Evolutionary conservation across 2,329 filamentous ascomycete genomes (phyloP).

Genomic region (Cercospora janseana): DNA sequence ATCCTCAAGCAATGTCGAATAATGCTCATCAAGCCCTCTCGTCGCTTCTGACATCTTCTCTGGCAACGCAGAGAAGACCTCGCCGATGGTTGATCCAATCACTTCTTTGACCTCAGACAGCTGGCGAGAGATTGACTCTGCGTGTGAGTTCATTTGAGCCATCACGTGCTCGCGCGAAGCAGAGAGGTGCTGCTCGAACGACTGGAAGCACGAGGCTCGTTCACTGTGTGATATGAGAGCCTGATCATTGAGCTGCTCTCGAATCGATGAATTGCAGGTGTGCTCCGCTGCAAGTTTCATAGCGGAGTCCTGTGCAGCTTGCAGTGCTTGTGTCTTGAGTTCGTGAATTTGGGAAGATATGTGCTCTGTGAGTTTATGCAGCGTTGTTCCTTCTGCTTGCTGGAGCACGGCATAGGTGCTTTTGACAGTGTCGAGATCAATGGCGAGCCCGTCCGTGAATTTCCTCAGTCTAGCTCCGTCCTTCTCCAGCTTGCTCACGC

Average conservation of each 20-base stretch:
- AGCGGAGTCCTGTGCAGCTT: slow-evolving; percentile 20
- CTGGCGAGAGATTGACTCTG: slow-evolving; percentile 27
- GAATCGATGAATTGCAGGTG: slow-evolving; percentile 21
- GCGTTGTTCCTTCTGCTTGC: neutral
- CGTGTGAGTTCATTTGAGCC: slow-evolving; percentile 18
- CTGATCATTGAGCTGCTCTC: slow-evolving; percentile 27
- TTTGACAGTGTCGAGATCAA: too few relatives aligned
- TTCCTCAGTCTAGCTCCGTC: too few relatives aligned
- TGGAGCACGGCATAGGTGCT: too few relatives aligned
- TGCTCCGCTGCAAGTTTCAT: slow-evolving; percentile 19
- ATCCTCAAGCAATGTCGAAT: slow-evolving; percentile 21
- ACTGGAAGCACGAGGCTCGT: slow-evolving; percentile 23
- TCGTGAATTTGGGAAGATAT: slow-evolving; percentile 16
- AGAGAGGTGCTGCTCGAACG: slow-evolving; percentile 26
- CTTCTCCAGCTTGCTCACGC: too few relatives aligned
- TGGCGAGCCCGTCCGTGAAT: too few relatives aligned
- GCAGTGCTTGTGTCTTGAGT: slow-evolving; percentile 23
- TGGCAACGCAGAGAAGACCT: slow-evolving; percentile 18
- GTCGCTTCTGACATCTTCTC: slow-evolving; percentile 23
- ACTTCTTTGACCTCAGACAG: slow-evolving; percentile 26
- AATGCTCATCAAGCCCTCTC: slow-evolving; percentile 23
- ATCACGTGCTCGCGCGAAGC: slow-evolving; percentile 14
- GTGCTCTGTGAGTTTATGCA: slow-evolving; percentile 3
- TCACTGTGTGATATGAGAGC: slow-evolving; percentile 26
- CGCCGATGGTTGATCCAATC: slow-evolving; percentile 12